These are phyloP conservation scores for Cladosporium sp. DNA, from an alignment of 2,329 filamentous ascomycete species.

Conservation along the genomic window DNA sequence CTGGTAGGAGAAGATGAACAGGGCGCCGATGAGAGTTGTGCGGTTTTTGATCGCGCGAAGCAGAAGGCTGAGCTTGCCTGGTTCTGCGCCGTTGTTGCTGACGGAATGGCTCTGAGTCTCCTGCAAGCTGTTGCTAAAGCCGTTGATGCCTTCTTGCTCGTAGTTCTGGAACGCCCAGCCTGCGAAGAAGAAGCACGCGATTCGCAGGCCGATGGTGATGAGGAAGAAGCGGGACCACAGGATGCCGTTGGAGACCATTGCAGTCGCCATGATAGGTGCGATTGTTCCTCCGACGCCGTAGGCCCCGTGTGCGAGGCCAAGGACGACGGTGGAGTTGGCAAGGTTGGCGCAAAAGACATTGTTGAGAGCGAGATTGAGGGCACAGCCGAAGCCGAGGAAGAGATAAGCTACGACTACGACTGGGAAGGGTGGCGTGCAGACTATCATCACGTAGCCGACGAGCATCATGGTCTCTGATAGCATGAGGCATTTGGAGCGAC, in stretches of 20 bases:
- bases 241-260: slow-evolving; percentile 59
- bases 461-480: slow-evolving; percentile 55
- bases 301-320: slow-evolving; percentile 62
- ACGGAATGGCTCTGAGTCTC: slow-evolving; percentile 38
- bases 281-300: slow-evolving; percentile 52
- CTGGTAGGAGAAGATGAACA: slow-evolving; percentile 85
- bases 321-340: slow-evolving; percentile 47
- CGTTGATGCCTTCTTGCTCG: slow-evolving; percentile 55
- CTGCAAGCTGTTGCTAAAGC: slow-evolving; percentile 43
- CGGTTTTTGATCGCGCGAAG: slow-evolving; percentile 49
- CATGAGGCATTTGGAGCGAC: slow-evolving; percentile 61
- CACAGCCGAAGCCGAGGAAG: slow-evolving; percentile 54
- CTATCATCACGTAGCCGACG: slow-evolving; percentile 61
- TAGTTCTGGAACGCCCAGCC: slow-evolving; percentile 68
- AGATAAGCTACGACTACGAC: slow-evolving; percentile 59
- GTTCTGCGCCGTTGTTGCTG: neutral
- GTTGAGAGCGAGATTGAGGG: slow-evolving; percentile 50
- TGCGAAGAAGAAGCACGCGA: slow-evolving; percentile 55
- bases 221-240: slow-evolving; percentile 72
- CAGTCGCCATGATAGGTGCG: slow-evolving; percentile 71
- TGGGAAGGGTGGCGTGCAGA: slow-evolving; percentile 66
- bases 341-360: slow-evolving; percentile 56
- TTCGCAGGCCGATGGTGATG: slow-evolving; percentile 56
- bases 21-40: slow-evolving; percentile 67
- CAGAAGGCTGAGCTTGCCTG: slow-evolving; percentile 48